phyloP scores from a whole-genome alignment of 1,284 basidiomycete species.

The Puccinia polysora region DNA sequence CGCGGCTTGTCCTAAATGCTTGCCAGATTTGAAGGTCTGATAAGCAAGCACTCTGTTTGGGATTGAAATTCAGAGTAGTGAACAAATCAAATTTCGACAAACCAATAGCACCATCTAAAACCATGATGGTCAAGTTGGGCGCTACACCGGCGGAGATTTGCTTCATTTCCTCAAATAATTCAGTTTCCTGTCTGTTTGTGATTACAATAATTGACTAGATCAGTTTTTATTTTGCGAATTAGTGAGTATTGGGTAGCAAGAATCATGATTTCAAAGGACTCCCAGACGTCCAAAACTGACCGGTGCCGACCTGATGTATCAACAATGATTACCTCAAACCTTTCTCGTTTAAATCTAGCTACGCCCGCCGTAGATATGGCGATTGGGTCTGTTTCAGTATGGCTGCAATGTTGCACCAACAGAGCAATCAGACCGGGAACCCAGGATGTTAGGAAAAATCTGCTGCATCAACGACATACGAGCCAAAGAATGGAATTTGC shows the following conservation, averaged over 20 bases:
- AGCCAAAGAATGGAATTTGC: conserved; percentile 97
- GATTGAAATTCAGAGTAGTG: too few species aligned
- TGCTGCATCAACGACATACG: conserved; percentile 50
- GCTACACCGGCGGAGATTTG: conserved; percentile 88
- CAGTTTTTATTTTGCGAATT: too few species aligned
- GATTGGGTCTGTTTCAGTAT: conserved; percentile 98
- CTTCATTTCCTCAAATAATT: conserved; percentile 97
- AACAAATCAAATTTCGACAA: background rate
- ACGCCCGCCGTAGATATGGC: conserved; percentile 90
- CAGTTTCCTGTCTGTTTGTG: conserved; percentile 82
- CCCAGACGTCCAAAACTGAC: conserved; percentile 3
- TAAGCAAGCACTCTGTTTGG: background rate
- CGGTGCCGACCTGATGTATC: conserved; percentile 91
- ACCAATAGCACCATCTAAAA: conserved; percentile 56
- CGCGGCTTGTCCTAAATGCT: conserved; percentile 77
- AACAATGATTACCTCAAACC: conserved; percentile 98
- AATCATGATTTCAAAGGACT: too few species aligned
- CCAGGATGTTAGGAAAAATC: background rate
- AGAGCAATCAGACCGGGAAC: background rate
- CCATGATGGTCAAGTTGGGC: conserved; percentile 61
- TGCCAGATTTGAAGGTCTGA: conserved; percentile 40
- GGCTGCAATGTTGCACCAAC: conserved; percentile 53
- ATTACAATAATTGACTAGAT: too few species aligned
- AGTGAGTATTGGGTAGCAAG: too few species aligned
- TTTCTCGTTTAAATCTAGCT: conserved; percentile 91